Percentiles rank a stretch among this genome's conserved stretches.
Evolutionary conservation across 495 filamentous ascomycete species (phyloP).

Genomic region (Penicillium coffeae): DNA sequence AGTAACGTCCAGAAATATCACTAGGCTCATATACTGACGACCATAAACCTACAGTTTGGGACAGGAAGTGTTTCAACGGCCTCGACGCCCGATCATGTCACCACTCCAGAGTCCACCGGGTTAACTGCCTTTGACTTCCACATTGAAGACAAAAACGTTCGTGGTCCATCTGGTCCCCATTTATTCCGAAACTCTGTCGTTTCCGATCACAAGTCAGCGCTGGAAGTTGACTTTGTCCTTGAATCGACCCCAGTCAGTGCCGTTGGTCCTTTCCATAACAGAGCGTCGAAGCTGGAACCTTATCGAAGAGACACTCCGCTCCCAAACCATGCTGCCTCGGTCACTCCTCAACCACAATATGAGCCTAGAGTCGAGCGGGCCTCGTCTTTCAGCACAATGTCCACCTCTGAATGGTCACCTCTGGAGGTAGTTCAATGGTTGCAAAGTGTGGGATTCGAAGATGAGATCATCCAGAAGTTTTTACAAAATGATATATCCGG

Average conservation of each 20-base stretch:
- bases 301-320: constrained; percentile 11
- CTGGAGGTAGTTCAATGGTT: constrained; percentile 77
- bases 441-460: constrained; percentile 66
- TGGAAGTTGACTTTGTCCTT: constrained; percentile 1
- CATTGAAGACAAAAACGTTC: constrained; percentile 23
- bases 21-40: background rate
- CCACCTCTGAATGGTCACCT: background rate
- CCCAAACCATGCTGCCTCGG: constrained; percentile 2
- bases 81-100: constrained; percentile 8
- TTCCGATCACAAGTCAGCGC: constrained; percentile 1
- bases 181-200: background rate
- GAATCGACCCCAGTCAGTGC: constrained; percentile 3
- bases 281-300: constrained; percentile 9
- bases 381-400: background rate
- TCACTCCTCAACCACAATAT: background rate
- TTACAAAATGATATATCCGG: constrained; percentile 88
- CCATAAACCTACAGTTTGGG: constrained; percentile 3
- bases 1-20: background rate
- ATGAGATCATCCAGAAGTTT: constrained; percentile 73
- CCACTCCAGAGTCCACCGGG: background rate
- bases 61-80: constrained; percentile 14
- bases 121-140: constrained; percentile 40
- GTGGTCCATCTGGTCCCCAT: constrained; percentile 69
- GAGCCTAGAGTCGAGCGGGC: background rate
- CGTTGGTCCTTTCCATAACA: constrained; percentile 33